phyloP scores from a whole-genome alignment of 2,329 filamentous ascomycete genomes.

The Ophiocordyceps australis region DNA sequence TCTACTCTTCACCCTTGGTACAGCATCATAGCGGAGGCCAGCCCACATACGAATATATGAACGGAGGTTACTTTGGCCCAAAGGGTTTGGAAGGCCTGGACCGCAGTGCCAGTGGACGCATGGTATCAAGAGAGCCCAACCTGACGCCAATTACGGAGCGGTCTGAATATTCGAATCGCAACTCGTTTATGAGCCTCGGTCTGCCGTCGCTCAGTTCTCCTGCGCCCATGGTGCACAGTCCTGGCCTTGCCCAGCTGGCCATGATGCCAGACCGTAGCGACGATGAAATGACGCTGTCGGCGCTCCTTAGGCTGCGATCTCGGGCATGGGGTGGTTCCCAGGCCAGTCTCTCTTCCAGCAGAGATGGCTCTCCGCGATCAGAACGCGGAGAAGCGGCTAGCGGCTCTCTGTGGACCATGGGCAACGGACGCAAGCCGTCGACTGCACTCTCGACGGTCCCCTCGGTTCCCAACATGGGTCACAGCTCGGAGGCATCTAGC shows the following conservation, averaged over 20 bases:
- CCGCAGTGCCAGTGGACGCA: constrained; percentile 54
- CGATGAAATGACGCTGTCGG: constrained; percentile 57
- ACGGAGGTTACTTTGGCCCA: constrained; percentile 80
- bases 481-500: constrained; percentile 27
- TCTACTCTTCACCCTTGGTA: constrained; percentile 51
- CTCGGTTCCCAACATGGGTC: constrained; percentile 27
- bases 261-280: constrained; percentile 36
- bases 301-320: constrained; percentile 53
- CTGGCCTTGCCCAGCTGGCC: constrained; percentile 62
- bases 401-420: constrained; percentile 19
- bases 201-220: constrained; percentile 20
- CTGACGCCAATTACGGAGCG: constrained; percentile 91
- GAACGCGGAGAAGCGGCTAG: constrained; percentile 27
- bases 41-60: constrained; percentile 40
- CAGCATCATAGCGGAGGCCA: constrained; percentile 24
- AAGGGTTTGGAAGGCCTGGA: constrained; percentile 36
- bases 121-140: constrained; percentile 69
- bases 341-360: constrained; percentile 43
- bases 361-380: constrained; percentile 30
- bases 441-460: no score
- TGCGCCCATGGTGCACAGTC: constrained; percentile 37
- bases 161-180: constrained; percentile 89
- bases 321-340: constrained; percentile 71
- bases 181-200: constrained; percentile 63
- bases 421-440: constrained; percentile 28